Evolutionary conservation across 2,329 filamentous ascomycete genomes (phyloP), one percentile per base, ranked within the genome.

Genomic region (Blastomyces gilchristii): DNA sequence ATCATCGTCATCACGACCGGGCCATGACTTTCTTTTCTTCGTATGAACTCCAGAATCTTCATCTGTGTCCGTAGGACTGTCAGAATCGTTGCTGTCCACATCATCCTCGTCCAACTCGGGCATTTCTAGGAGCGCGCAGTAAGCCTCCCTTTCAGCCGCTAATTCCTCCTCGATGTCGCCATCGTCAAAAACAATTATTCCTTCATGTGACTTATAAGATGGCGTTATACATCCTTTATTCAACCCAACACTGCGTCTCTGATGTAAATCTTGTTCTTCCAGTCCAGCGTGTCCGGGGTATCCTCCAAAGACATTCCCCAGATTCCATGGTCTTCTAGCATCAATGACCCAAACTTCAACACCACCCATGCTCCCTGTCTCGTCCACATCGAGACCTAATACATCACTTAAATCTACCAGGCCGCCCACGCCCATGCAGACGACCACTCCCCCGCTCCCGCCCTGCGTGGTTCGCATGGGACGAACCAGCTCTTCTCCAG

Each of bases 341-440:
- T 99, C 94, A 64, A 97, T 82, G 12, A 97, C 83, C 94, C 94
- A 99, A 41, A 97, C 88, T 73, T 97, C 91, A 0, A 97, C 90
- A n/a, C 89, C 89, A 47, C 87, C 86, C 77, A 90, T 88, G 60
- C 86, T 76, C 62, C 79, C 81, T 43, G 77, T 80, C 11, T 81
- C 86, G 7, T 83, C 83, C 60, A 88, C 87, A 65, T 89, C 87
- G 63, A 97, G 80, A 0, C 90, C 90, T 14, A 99, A 78, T 41
- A 93, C 82, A 41, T 87, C 85, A 45, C 89, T 89, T 66, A 99
- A 79, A 74, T 97, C 93, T 6, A 96, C 88, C 77, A 96, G 85
- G 18, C 92, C 94, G 62, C 94, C 94, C 0, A 97, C 90, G 2
- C 94, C 94, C 2, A 99, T 81, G 74, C 94, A 97, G 25, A 97